A percentile compares a stretch with the other conserved stretches of the same genome.
phyloP scores from a whole-genome alignment of 805 yeast genomes.

The Wickerhamomyces ciferrii region DNA sequence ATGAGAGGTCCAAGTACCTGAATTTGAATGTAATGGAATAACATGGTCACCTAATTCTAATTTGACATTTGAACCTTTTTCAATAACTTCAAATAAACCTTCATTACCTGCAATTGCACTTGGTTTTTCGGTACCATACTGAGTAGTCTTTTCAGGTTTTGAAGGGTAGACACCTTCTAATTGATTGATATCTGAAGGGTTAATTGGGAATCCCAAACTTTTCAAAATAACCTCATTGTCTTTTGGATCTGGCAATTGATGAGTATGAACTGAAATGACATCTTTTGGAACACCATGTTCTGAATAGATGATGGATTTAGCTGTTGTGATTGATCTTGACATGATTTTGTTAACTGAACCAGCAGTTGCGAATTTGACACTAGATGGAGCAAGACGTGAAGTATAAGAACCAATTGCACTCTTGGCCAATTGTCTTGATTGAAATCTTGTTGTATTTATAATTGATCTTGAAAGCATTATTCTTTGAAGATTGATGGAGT shows the following conservation, averaged over 20 bases:
- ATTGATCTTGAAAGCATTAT: not conserved
- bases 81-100: conserved; percentile 83
- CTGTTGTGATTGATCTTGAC: conserved; percentile 26
- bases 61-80: conserved; percentile 51
- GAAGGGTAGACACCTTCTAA: conserved; percentile 83
- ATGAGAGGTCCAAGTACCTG: conserved; percentile 93
- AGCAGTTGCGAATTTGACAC: not conserved
- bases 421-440: not conserved
- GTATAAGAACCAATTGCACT: not conserved
- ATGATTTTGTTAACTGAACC: not conserved
- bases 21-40: conserved; percentile 68
- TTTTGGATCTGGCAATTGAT: conserved; percentile 42
- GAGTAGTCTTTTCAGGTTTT: conserved; percentile 50
- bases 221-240: conserved; percentile 52
- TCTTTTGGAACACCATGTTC: conserved; percentile 64
- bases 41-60: conserved; percentile 80
- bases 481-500: not conserved
- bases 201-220: conserved; percentile 77
- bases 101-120: conserved; percentile 91
- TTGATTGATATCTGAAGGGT: conserved; percentile 88
- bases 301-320: conserved; percentile 65
- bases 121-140: conserved; percentile 56
- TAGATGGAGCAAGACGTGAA: not conserved
- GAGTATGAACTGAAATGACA: conserved; percentile 46
- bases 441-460: not conserved